Percentiles rank a stretch among this genome's conserved stretches.
Conservation (phyloP, 1,284 basidiomycete species). For the Ceratobasidium sp. region DNA sequence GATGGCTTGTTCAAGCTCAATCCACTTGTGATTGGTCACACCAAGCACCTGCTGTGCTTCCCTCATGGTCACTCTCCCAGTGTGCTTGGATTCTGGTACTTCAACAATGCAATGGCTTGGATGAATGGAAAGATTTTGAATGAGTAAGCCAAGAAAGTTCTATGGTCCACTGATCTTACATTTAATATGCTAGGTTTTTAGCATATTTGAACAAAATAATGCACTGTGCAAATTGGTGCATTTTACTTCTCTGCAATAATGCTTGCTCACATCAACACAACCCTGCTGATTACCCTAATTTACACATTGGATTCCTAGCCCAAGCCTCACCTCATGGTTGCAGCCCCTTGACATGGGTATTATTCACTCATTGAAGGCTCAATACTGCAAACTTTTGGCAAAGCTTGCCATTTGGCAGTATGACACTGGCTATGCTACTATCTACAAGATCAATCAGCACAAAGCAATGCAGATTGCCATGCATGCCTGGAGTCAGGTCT, state of each 20-base stretch:
- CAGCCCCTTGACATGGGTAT: slow-evolving; percentile 31
- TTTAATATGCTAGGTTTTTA: background rate
- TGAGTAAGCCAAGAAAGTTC: background rate
- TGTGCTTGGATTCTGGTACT: slow-evolving; percentile 48
- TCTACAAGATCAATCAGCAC: slow-evolving; percentile 37
- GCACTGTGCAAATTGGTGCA: slow-evolving; percentile 5
- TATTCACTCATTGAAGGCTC: slow-evolving; percentile 35
- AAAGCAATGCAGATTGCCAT: slow-evolving; percentile 31
- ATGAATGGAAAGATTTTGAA: slow-evolving; percentile 44
- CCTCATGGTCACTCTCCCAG: slow-evolving; percentile 36
- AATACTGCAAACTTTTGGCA: slow-evolving; percentile 2
- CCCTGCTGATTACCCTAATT: background rate
- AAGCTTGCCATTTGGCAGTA: slow-evolving; percentile 20
- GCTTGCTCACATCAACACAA: slow-evolving; percentile 19
- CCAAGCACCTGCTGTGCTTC: slow-evolving; percentile 45
- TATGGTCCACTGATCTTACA: too few relatives aligned
- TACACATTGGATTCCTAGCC: slow-evolving; percentile 8
- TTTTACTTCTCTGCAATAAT: slow-evolving; percentile 29
- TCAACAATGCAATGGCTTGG: slow-evolving; percentile 50
- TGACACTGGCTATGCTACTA: slow-evolving; percentile 9
- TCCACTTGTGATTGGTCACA: slow-evolving; percentile 49
- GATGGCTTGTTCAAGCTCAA: slow-evolving; percentile 46
- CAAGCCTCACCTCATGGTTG: slow-evolving; percentile 30
- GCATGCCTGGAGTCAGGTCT: slow-evolving; percentile 35
- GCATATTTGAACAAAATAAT: slow-evolving; percentile 6